Conservation (phyloP, 1,139 yeast genomes). For the Yamadazyma dendronema region DNA sequence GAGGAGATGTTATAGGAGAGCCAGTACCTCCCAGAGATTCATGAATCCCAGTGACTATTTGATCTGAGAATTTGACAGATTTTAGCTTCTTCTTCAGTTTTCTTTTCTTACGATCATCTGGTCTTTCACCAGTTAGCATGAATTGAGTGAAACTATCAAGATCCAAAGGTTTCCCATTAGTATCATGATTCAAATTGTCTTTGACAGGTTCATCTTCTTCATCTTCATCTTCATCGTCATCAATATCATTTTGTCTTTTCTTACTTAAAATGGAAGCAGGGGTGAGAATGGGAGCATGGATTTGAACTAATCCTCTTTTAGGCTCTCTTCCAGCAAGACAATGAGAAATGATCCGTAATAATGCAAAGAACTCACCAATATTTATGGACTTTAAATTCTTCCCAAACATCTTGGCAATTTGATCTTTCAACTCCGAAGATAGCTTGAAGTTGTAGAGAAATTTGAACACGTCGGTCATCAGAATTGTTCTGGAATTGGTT, state of each 20-base stretch:
- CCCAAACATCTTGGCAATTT: constrained; percentile 50
- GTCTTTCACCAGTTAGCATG: constrained; percentile 69
- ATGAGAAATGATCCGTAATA: constrained; percentile 64
- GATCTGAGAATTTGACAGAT: constrained; percentile 71
- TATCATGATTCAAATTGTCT: not conserved
- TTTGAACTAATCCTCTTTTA: constrained; percentile 46
- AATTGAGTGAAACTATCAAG: constrained; percentile 74
- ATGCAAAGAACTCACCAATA: constrained; percentile 75
- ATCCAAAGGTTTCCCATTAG: constrained; percentile 41
- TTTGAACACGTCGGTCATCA: constrained; percentile 59
- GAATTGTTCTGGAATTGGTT: constrained; percentile 53
- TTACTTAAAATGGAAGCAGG: constrained; percentile 68
- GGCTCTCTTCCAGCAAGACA: constrained; percentile 49
- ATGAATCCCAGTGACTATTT: constrained; percentile 48
- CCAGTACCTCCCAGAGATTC: constrained; percentile 15
- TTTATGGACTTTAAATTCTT: constrained; percentile 52
- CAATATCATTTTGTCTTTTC: constrained; percentile 48
- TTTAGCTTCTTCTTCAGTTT: constrained; percentile 44
- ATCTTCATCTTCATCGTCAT: constrained; percentile 25
- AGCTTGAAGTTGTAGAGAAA: constrained; percentile 64
- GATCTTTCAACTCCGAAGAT: constrained; percentile 37
- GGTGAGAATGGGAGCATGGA: constrained; percentile 58
- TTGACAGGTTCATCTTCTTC: constrained; percentile 5
- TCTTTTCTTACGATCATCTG: constrained; percentile 36
- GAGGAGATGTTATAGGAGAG: constrained; percentile 23